phyloP scores from a whole-genome alignment of 805 yeast genomes.

The Crinitomyces ghanaensis region DNA sequence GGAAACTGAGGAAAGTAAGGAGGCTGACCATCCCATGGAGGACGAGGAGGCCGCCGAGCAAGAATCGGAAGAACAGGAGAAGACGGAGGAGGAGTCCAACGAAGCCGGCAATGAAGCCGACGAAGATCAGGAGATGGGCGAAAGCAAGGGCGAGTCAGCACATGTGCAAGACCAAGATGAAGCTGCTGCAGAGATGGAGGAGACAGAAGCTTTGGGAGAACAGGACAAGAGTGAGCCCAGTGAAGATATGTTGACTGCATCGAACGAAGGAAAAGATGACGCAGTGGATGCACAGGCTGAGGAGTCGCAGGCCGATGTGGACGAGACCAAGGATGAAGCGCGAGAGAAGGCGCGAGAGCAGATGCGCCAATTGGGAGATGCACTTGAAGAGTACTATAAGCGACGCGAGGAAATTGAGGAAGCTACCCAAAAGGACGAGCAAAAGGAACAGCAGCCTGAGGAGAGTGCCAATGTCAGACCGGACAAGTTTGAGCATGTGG shows the following conservation, averaged over 20 bases:
- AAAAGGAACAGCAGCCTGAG: slow-evolving; percentile 29
- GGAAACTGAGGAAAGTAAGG: slow-evolving; percentile 19
- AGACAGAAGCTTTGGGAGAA: slow-evolving; percentile 67
- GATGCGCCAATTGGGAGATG: slow-evolving; percentile 80
- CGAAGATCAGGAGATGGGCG: slow-evolving; percentile 21
- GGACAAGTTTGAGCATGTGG: slow-evolving; percentile 53
- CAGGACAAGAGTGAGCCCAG: slow-evolving; percentile 74
- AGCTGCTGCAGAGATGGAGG: no score
- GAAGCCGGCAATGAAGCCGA: slow-evolving; percentile 13
- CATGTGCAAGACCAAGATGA: slow-evolving; percentile 49
- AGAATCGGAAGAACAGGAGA: slow-evolving; percentile 15
- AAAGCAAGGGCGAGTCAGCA: slow-evolving; percentile 40
- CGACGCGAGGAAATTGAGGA: slow-evolving; percentile 81
- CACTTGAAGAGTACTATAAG: slow-evolving; percentile 82
- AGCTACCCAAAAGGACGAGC: slow-evolving; percentile 37
- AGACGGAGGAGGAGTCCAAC: slow-evolving; percentile 5
- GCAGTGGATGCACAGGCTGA: slow-evolving; percentile 47
- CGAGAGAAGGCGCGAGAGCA: slow-evolving; percentile 38
- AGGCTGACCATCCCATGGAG: slow-evolving; percentile 22
- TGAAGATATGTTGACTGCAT: slow-evolving; percentile 78
- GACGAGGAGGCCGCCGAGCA: slow-evolving; percentile 25
- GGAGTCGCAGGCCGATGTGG: slow-evolving; percentile 41
- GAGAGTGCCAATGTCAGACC: slow-evolving; percentile 40
- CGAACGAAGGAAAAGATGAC: slow-evolving; percentile 56
- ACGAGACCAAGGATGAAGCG: slow-evolving; percentile 44